Conservation (phyloP, 164 flowering plant genomes). For the Vitis rupestris region DNA sequence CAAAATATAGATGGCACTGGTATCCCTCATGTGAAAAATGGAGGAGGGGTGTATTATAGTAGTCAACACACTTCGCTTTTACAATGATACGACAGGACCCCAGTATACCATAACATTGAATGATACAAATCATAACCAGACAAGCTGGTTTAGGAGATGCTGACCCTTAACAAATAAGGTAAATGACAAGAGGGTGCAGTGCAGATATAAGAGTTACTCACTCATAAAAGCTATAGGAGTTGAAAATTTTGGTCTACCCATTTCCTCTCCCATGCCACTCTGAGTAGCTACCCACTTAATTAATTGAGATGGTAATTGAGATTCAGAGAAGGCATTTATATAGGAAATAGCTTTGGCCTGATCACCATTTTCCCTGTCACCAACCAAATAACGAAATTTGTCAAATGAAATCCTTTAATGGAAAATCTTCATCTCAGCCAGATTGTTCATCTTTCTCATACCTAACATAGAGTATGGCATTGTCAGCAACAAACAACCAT, state of each 20-base stretch:
- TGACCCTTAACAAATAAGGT: not conserved
- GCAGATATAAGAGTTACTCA: conserved; percentile 27
- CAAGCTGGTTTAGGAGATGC: not conserved
- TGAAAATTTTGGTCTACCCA: conserved; percentile 15
- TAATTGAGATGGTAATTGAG: conserved; percentile 28
- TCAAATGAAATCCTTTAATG: not conserved
- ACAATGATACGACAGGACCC: not conserved
- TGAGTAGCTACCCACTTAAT: conserved; percentile 34
- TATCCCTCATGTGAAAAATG: not conserved
- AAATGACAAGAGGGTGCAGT: not conserved
- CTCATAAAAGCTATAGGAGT: conserved; percentile 39
- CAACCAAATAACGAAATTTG: conserved; percentile 1
- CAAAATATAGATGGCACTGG: too few relatives aligned
- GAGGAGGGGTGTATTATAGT: not conserved
- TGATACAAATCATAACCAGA: conserved; percentile 3
- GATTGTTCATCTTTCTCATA: conserved; percentile 10
- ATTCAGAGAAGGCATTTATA: conserved; percentile 28
- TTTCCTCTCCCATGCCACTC: conserved; percentile 11
- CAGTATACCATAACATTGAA: not conserved
- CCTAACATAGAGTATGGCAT: conserved; percentile 36
- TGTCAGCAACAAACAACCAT: conserved; percentile 42
- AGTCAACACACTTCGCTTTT: not conserved
- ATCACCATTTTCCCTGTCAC: conserved; percentile 31
- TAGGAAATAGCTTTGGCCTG: conserved; percentile 21
- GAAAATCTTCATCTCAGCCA: not conserved